Percentiles rank a stretch among this genome's conserved stretches.
Conservation (phyloP, 2,329 filamentous ascomycete species). For the Clonostachys byssicola region DNA sequence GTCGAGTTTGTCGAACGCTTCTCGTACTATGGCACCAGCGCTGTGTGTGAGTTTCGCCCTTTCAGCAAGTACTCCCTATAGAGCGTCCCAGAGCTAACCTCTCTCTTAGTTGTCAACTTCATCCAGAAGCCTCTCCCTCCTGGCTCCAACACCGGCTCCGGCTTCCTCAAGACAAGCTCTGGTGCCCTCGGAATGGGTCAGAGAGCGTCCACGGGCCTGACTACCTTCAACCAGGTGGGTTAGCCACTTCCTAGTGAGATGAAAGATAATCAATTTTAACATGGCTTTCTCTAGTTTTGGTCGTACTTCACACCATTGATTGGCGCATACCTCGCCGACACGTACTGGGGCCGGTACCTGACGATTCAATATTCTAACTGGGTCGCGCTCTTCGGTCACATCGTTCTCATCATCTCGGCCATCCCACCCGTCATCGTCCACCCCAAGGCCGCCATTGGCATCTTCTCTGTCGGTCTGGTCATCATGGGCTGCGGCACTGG, state of each 20-base stretch:
- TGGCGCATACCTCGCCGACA: constrained; percentile 57
- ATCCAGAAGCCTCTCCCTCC: constrained; percentile 50
- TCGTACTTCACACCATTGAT: no score
- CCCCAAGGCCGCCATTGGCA: constrained; percentile 53
- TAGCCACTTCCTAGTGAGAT: constrained; percentile 53
- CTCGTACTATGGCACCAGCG: constrained; percentile 70
- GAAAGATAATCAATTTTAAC: constrained; percentile 18
- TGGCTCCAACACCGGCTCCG: constrained; percentile 49
- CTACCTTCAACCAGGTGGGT: constrained; percentile 56
- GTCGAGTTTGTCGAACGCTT: constrained; percentile 75
- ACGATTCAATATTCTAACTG: constrained; percentile 67
- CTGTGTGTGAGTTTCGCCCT: constrained; percentile 40
- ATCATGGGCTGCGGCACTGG: constrained; percentile 61
- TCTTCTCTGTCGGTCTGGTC: constrained; percentile 63
- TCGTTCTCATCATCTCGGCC: constrained; percentile 61
- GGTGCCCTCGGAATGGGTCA: constrained; percentile 58
- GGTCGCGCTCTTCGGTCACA: constrained; percentile 61
- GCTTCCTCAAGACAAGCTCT: constrained; percentile 21
- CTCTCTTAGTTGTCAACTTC: constrained; percentile 47
- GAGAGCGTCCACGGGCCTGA: constrained; percentile 43
- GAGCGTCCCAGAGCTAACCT: no score
- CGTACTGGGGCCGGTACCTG: constrained; percentile 68
- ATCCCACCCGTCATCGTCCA: constrained; percentile 58
- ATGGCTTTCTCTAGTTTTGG: no score
- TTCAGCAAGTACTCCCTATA: no score